These are phyloP conservation scores for Aspergillus fischeri DNA, from an alignment of 2,329 filamentous ascomycete genomes.

Conservation along the genomic window DNA sequence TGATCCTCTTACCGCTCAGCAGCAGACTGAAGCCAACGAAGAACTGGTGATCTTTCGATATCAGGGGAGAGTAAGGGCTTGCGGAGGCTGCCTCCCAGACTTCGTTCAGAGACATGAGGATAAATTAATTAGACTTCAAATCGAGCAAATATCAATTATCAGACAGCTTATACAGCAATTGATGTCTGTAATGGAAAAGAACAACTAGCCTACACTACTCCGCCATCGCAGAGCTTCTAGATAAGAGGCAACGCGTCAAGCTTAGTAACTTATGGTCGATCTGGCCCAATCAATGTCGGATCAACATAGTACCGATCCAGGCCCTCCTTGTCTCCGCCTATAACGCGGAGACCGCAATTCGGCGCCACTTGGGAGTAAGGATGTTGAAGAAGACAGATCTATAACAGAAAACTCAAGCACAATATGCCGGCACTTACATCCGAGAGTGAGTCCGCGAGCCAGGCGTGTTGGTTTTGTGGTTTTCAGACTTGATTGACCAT, in stretches of 20 bases:
- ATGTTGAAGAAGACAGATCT: background rate
- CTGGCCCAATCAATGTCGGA: slow-evolving; percentile 21
- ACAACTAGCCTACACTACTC: background rate
- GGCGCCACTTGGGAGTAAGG: slow-evolving; percentile 1
- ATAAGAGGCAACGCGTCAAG: background rate
- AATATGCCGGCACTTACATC: slow-evolving; percentile 24
- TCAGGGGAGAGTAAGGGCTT: slow-evolving; percentile 74
- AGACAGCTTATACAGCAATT: slow-evolving; percentile 1
- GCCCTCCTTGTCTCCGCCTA: slow-evolving; percentile 12
- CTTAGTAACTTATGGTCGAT: slow-evolving; percentile 6
- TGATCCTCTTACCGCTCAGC: slow-evolving; percentile 50
- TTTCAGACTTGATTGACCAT: slow-evolving; percentile 7
- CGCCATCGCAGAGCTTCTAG: background rate
- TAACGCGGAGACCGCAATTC: slow-evolving; percentile 14
- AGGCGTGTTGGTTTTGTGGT: background rate
- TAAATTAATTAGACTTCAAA: background rate
- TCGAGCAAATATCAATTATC: background rate
- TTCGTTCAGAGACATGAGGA: slow-evolving; percentile 67
- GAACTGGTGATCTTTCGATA: slow-evolving; percentile 83
- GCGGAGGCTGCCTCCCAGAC: slow-evolving; percentile 90
- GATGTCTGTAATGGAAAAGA: slow-evolving; percentile 2
- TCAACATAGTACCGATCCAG: slow-evolving; percentile 19
- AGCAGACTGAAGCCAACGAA: slow-evolving; percentile 73
- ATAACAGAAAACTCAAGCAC: background rate
- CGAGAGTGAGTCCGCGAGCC: slow-evolving; percentile 28